These are phyloP conservation scores for Heterococcus sp. DNA, from an alignment of 108 stramenopile genomes.

Conservation along the genomic window DNA sequence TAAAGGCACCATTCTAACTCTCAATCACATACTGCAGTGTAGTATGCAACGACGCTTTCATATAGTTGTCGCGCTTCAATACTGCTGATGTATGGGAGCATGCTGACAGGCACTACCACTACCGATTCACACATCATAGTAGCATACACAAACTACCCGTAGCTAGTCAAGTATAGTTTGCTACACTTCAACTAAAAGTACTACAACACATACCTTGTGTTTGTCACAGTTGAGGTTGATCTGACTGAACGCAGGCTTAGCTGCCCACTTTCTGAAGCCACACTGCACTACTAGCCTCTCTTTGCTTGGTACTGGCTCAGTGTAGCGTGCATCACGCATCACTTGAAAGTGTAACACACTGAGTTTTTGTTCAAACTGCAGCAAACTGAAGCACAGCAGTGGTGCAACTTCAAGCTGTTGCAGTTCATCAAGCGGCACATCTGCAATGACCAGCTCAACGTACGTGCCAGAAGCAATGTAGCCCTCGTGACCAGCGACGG, in stretches of 20 bases:
- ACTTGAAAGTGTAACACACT: constrained; percentile 92
- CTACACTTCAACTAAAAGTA: no score
- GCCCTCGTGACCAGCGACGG: constrained; percentile 60
- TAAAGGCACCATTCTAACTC: no score
- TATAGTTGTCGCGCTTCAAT: no score
- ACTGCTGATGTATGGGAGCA: no score
- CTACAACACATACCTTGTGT: no score
- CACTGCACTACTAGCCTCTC: constrained; percentile 82
- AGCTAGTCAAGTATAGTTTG: no score
- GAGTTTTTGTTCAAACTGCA: constrained; percentile 91
- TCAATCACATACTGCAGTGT: no score
- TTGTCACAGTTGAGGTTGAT: constrained; percentile 94
- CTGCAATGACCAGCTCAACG: constrained; percentile 74
- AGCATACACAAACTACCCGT: no score
- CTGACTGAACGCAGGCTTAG: constrained; percentile 88
- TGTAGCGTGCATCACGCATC: constrained; percentile 53
- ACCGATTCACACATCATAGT: no score
- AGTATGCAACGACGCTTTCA: no score
- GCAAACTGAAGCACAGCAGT: constrained; percentile 72
- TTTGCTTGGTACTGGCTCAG: constrained; percentile 36
- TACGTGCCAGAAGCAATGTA: constrained; percentile 80
- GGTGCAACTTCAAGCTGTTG: constrained; percentile 51
- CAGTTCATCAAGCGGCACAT: constrained; percentile 61
- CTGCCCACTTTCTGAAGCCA: constrained; percentile 87
- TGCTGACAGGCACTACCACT: no score